Conservation (phyloP, 2,329 filamentous ascomycete species). For the Pestalotiopsis fici region DNA sequence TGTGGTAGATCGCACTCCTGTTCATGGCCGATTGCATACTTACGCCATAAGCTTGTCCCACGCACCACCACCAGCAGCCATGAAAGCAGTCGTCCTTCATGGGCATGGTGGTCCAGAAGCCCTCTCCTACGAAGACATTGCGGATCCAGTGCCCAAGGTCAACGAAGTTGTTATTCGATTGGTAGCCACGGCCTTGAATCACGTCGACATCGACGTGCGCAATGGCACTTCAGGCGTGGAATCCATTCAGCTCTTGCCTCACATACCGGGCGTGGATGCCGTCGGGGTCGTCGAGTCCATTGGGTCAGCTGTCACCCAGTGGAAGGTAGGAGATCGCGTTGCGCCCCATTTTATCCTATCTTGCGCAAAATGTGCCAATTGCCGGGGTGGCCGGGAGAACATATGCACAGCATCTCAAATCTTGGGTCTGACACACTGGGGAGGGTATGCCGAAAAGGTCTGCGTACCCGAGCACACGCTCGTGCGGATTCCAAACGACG, state of each 20-base stretch:
- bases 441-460: background rate
- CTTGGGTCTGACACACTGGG: constrained; percentile 5
- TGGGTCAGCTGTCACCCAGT: background rate
- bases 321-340: constrained; percentile 4
- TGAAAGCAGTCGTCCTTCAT: constrained; percentile 5
- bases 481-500: background rate
- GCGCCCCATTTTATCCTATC: constrained; percentile 3
- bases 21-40: no score
- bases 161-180: constrained; percentile 2
- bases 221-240: constrained; percentile 3
- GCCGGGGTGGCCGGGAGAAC: constrained; percentile 6
- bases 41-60: no score
- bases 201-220: constrained; percentile 8
- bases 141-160: background rate
- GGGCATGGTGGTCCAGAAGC: background rate
- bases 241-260: background rate
- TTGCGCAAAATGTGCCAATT: background rate
- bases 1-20: no score
- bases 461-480: constrained; percentile 1
- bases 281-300: background rate
- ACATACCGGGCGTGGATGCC: constrained; percentile 6
- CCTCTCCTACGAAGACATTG: background rate
- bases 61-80: background rate
- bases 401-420: background rate
- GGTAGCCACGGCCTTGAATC: constrained; percentile 3